A percentile compares a stretch with the other conserved stretches of the same genome.
Conservation (phyloP, 2,329 filamentous ascomycete species). For the Verticillium tricorpus region DNA sequence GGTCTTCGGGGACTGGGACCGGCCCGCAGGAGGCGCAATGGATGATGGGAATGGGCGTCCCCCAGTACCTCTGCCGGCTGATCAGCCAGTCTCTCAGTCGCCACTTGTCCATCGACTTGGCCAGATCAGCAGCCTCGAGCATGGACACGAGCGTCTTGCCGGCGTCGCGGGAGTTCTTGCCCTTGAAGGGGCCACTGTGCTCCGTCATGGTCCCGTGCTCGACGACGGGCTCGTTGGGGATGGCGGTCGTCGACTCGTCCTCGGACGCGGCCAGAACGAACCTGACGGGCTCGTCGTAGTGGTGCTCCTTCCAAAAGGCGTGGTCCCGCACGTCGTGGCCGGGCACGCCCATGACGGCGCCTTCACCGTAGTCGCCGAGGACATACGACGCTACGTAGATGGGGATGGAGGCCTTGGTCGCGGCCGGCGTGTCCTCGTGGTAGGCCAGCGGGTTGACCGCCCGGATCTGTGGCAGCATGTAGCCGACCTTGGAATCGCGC, state of each 20-base stretch:
- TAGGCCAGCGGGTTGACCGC: slow-evolving; percentile 64
- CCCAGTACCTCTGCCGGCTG: slow-evolving; percentile 91
- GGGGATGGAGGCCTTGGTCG: slow-evolving; percentile 56
- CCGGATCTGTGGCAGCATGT: slow-evolving; percentile 55
- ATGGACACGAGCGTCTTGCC: slow-evolving; percentile 55
- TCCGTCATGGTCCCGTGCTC: slow-evolving; percentile 64
- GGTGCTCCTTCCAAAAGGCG: slow-evolving; percentile 74
- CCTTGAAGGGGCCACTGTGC: slow-evolving; percentile 60
- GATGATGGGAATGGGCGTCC: slow-evolving; percentile 82
- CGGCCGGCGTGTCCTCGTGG: slow-evolving; percentile 43
- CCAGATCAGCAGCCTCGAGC: slow-evolving; percentile 52
- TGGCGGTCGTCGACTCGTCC: slow-evolving; percentile 38
- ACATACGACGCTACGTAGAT: slow-evolving; percentile 84
- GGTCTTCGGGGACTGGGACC: slow-evolving; percentile 70
- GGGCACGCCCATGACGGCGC: slow-evolving; percentile 88
- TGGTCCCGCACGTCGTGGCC: slow-evolving; percentile 77
- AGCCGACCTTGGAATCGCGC: slow-evolving; percentile 60
- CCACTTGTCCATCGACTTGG: slow-evolving; percentile 66
- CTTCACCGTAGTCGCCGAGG: slow-evolving; percentile 78
- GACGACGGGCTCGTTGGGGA: slow-evolving; percentile 52
- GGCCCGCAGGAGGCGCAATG: slow-evolving; percentile 74
- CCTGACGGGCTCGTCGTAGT: slow-evolving; percentile 53
- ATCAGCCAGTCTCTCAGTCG: slow-evolving; percentile 85
- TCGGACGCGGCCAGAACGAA: slow-evolving; percentile 55
- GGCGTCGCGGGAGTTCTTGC: slow-evolving; percentile 59